phyloP scores from a whole-genome alignment of 1,284 basidiomycete species.

The Sporisorium iseilematis-ciliati region DNA sequence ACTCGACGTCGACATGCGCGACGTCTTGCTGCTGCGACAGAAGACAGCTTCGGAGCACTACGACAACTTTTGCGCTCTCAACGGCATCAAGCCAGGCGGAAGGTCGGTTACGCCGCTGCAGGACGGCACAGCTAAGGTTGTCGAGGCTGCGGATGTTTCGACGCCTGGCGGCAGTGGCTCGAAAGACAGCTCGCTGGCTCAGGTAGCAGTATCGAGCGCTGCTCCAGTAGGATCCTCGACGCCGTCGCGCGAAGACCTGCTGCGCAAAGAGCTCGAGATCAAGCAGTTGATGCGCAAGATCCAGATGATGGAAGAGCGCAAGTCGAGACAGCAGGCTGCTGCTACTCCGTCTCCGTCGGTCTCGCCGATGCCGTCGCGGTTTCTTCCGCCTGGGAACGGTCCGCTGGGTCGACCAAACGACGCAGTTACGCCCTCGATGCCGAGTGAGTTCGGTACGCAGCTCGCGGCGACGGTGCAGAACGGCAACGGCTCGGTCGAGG shows the following conservation, averaged over 20 bases:
- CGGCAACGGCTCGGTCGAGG: not conserved
- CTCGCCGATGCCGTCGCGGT: constrained; percentile 22
- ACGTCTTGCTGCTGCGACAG: constrained; percentile 23
- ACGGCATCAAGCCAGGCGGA: constrained; percentile 18
- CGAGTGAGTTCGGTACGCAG: not conserved
- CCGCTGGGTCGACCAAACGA: not conserved
- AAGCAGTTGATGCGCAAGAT: constrained; percentile 43
- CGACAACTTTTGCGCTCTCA: constrained; percentile 33
- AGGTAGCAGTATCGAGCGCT: constrained; percentile 7
- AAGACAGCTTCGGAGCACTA: constrained; percentile 34
- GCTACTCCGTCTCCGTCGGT: constrained; percentile 9
- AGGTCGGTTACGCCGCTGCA: constrained; percentile 7
- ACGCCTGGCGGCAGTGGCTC: not conserved
- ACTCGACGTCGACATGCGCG: constrained; percentile 14
- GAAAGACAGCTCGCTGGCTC: constrained; percentile 7
- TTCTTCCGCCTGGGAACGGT: not conserved
- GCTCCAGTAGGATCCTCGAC: constrained; percentile 13
- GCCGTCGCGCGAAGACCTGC: constrained; percentile 39
- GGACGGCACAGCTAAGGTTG: not conserved
- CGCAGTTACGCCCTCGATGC: not conserved
- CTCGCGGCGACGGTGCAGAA: not conserved
- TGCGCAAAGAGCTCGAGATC: constrained; percentile 50
- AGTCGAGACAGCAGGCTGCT: constrained; percentile 20
- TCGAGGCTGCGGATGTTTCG: not conserved
- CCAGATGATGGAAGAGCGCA: constrained; percentile 43